phyloP scores from a whole-genome alignment of 2,329 filamentous ascomycete genomes.

The Lomentospora prolificans region DNA sequence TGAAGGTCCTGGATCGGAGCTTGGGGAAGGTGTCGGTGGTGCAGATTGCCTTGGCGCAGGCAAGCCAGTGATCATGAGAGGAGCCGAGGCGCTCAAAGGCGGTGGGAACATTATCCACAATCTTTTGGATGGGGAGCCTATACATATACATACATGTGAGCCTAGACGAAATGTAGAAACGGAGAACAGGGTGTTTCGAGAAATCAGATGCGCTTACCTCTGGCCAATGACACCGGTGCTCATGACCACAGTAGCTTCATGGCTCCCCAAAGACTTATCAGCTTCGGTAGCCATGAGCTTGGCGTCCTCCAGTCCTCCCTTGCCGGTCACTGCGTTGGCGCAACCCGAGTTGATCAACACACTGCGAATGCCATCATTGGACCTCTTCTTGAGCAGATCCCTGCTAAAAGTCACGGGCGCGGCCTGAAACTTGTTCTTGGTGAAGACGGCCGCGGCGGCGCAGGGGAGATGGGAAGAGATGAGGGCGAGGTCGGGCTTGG shows the following conservation, averaged over 20 bases:
- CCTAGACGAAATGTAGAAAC: neutral
- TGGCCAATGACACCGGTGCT: conserved; percentile 97
- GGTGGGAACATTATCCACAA: conserved; percentile 69
- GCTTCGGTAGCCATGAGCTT: conserved; percentile 70
- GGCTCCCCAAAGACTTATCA: conserved; percentile 48
- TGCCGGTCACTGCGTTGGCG: conserved; percentile 93
- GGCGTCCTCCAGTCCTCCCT: conserved; percentile 81
- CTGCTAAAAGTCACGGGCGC: conserved; percentile 84
- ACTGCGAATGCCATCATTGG: conserved; percentile 62
- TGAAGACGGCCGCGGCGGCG: conserved; percentile 85
- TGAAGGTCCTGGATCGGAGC: conserved; percentile 76
- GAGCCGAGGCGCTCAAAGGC: conserved; percentile 62
- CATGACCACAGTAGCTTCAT: conserved; percentile 77
- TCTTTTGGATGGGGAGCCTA: conserved; percentile 83
- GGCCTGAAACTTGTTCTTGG: conserved; percentile 96
- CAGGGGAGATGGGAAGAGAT: conserved; percentile 80
- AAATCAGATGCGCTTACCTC: conserved; percentile 54
- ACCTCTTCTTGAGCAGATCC: conserved; percentile 55
- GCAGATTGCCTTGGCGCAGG: conserved; percentile 82
- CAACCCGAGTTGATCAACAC: conserved; percentile 93
- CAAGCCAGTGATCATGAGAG: conserved; percentile 78
- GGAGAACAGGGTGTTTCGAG: conserved; percentile 2
- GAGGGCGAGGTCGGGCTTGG: conserved; percentile 82
- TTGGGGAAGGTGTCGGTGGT: conserved; percentile 99
- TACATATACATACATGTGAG: neutral